phyloP scores from a whole-genome alignment of 495 filamentous ascomycete genomes.

The Neurospora sp. region DNA sequence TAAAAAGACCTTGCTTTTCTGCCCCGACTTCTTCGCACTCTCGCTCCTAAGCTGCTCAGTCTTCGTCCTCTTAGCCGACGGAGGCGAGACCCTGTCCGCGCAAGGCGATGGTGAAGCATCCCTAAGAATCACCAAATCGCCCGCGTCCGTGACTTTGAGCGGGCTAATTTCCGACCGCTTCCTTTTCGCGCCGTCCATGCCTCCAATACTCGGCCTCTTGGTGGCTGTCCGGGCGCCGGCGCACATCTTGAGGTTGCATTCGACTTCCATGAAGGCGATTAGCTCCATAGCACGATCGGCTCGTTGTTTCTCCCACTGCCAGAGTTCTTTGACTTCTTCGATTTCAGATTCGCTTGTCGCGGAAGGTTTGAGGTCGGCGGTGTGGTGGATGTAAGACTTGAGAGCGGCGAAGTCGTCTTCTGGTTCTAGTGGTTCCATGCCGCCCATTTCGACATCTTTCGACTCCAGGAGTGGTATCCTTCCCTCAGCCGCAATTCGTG shows the following conservation, averaged over 20 bases:
- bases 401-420: slow-evolving; percentile 39
- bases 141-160: slow-evolving; percentile 28
- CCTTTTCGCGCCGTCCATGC: slow-evolving; percentile 14
- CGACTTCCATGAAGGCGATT: slow-evolving; percentile 71
- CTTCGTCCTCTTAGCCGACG: slow-evolving; percentile 18
- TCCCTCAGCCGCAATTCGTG: slow-evolving; percentile 54
- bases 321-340: slow-evolving; percentile 49
- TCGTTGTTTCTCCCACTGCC: slow-evolving; percentile 54
- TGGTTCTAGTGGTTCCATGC: slow-evolving; percentile 18
- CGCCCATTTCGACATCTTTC: slow-evolving; percentile 5
- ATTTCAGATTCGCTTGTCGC: slow-evolving; percentile 39
- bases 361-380: slow-evolving; percentile 31
- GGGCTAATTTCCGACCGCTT: slow-evolving; percentile 14
- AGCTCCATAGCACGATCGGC: slow-evolving; percentile 59
- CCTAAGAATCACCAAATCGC: slow-evolving; percentile 33
- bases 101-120: slow-evolving; percentile 12
- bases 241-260: slow-evolving; percentile 68
- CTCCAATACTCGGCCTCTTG: slow-evolving; percentile 6
- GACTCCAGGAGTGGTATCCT: slow-evolving; percentile 47
- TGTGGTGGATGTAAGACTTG: slow-evolving; percentile 25
- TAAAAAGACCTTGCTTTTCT: slow-evolving; percentile 35
- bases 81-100: slow-evolving; percentile 1
- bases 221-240: slow-evolving; percentile 35
- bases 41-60: slow-evolving; percentile 15
- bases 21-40: slow-evolving; percentile 9